Percentiles rank a stretch among this genome's conserved stretches.
Conservation (phyloP, 2,329 filamentous ascomycete genomes). For the Claviceps lovelessii region DNA sequence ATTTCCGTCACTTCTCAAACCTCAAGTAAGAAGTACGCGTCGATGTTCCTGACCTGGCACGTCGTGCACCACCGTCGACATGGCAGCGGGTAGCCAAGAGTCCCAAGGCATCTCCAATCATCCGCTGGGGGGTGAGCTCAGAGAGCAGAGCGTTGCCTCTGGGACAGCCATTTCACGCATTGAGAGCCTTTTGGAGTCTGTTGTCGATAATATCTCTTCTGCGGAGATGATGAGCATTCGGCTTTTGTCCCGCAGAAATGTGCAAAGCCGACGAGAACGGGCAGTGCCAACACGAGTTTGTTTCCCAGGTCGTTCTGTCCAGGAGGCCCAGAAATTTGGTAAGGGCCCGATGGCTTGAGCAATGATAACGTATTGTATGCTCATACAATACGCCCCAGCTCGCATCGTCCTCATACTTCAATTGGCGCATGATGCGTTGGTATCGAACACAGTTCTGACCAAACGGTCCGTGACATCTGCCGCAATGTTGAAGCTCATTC, state of each 20-base stretch:
- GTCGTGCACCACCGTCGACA: not conserved
- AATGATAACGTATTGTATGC: not conserved
- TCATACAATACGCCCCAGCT: conserved; percentile 22
- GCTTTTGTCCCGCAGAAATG: conserved; percentile 12
- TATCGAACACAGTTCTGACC: conserved; percentile 39
- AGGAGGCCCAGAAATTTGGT: conserved; percentile 41
- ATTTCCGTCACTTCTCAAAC: not conserved
- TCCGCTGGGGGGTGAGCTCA: not conserved
- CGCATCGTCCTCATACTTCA: conserved; percentile 44
- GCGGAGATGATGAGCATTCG: conserved; percentile 15
- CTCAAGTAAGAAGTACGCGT: not conserved
- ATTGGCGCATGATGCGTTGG: conserved; percentile 43
- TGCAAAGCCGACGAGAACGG: conserved; percentile 1
- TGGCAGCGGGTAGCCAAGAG: not conserved
- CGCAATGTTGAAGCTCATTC: not conserved
- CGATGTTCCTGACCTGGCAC: not conserved
- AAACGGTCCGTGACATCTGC: conserved; percentile 36
- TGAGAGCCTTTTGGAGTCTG: conserved; percentile 19
- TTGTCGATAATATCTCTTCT: conserved; percentile 15
- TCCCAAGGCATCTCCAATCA: not conserved
- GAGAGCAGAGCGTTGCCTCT: not conserved
- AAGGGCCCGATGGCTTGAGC: not conserved
- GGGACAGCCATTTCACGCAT: conserved; percentile 13
- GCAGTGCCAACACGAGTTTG: conserved; percentile 9
- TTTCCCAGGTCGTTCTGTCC: conserved; percentile 34